Percentiles rank a stretch among this genome's conserved stretches.
Conservation (phyloP, 192 early-diverging fungal genomes). For the Mortierella alpina region DNA sequence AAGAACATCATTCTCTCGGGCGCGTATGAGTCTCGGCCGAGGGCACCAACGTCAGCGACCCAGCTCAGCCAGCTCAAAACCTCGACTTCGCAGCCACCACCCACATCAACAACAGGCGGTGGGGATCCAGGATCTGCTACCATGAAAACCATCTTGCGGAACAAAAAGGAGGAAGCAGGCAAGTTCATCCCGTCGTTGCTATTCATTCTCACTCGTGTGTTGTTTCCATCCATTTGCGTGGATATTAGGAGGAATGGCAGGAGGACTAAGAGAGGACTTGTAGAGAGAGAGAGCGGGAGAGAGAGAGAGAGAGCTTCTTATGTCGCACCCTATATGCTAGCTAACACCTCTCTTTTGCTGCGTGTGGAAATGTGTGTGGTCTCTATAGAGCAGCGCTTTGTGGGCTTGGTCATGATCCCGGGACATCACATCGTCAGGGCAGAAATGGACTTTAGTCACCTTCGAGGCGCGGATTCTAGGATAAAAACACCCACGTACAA, state of each 20-base stretch:
- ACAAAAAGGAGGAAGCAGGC: conserved; percentile 13
- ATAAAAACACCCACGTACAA: conserved; percentile 14
- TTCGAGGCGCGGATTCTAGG: conserved; percentile 26
- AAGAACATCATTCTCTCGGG: conserved; percentile 78
- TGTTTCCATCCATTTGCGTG: no score
- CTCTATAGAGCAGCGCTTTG: conserved; percentile 50
- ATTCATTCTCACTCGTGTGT: not conserved
- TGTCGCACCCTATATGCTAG: no score
- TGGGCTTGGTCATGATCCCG: conserved; percentile 83
- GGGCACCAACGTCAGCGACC: conserved; percentile 25
- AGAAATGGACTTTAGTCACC: conserved; percentile 63
- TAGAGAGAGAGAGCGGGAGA: no score
- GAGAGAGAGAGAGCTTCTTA: no score
- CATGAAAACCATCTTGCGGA: not conserved
- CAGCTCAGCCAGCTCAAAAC: not conserved
- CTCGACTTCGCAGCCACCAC: not conserved
- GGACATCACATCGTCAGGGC: conserved; percentile 74
- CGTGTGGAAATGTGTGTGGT: not conserved
- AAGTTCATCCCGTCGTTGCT: not conserved
- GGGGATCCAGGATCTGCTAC: not conserved
- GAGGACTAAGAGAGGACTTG: no score
- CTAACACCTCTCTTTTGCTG: not conserved
- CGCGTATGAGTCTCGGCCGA: conserved; percentile 71
- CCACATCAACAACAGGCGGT: not conserved
- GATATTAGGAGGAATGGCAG: no score